These are phyloP conservation scores for Lasiosphaeria miniovina DNA, from an alignment of 495 filamentous ascomycete genomes.

Conservation along the genomic window DNA sequence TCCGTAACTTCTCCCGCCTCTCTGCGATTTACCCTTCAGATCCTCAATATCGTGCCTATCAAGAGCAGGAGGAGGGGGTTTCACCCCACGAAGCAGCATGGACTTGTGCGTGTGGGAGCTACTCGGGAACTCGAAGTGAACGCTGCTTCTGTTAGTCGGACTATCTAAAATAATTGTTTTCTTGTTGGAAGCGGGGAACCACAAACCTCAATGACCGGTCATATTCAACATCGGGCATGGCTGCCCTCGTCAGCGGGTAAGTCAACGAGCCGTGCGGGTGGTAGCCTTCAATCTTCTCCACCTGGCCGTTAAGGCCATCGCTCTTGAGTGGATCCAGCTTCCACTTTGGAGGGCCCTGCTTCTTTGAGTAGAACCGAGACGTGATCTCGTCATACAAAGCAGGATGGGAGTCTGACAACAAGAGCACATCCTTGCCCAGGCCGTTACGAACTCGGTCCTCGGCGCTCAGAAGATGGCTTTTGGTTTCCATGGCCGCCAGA, in stretches of 20 bases:
- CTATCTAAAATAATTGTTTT: constrained; percentile 10
- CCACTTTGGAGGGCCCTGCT: constrained; percentile 61
- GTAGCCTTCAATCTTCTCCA: constrained; percentile 76
- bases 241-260: constrained; percentile 60
- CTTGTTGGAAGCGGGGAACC: constrained; percentile 7
- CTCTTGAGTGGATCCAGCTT: constrained; percentile 70
- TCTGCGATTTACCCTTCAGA: constrained; percentile 56
- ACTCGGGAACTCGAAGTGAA: constrained; percentile 78
- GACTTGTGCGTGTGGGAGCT: constrained; percentile 77
- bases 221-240: constrained; percentile 73
- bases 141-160: constrained; percentile 44
- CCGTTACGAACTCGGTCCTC: constrained; percentile 79
- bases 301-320: constrained; percentile 72
- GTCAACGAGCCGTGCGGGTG: constrained; percentile 63
- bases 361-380: constrained; percentile 85
- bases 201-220: constrained; percentile 79
- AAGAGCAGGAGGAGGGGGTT: constrained; percentile 65
- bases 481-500: constrained; percentile 75
- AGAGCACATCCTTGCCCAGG: constrained; percentile 74
- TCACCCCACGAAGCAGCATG: constrained; percentile 84
- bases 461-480: constrained; percentile 71
- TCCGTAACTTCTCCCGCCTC: constrained; percentile 54
- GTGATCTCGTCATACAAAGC: constrained; percentile 78
- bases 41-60: constrained; percentile 69
- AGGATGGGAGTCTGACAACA: constrained; percentile 75